Base-by-base conservation (phyloP, 23 red algal genomes). In the Gracilaria gracilis region DNA sequence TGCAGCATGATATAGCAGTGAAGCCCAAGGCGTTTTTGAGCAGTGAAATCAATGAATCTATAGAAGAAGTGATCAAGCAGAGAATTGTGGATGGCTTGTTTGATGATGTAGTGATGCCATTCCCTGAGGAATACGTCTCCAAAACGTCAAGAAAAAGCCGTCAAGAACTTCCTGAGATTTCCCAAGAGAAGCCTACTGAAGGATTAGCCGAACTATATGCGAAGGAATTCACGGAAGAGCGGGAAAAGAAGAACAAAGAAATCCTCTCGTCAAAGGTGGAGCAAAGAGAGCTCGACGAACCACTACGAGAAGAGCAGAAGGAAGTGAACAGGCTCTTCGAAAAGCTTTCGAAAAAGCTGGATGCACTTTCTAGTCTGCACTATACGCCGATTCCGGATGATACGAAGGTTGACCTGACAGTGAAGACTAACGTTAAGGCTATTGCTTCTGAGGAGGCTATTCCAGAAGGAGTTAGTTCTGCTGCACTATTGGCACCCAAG, bases 391-490 rank as follows among this genome's bases (percentile, higher is more conserved):
- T 46, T 36, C 49, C 66, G 40, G 57, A 71, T 29, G 74, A 81
- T 24, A 47, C 42, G 12, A 79, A 67, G 37, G 54, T 44, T 61
- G 86, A 91, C 38, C 42, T 91, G 48, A 72, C 71, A 23, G 88
- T 88, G 34, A 80, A 81, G 67, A 25, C 54, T 16, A 86, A 91
- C 28, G 71, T 96, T 27, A 90, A 77, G 48, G 89, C 95, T 2
- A 29, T 96, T 20, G 74, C 53, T 24, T 75, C 88, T 51, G 95
- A 96, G 64, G 95, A 96, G 62, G 95, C 87, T 53, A 84, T 96
- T 59, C 95, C 95, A 42, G 95, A 96, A 34, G 95, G 73, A 77
- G 67, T 96, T 14, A 88, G 86, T 21, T 82, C 87, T 28, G 95
- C 75, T 21, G 76, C 33, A 17, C 34, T 96, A 17, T 67, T 92